Percentiles rank a stretch among this genome's conserved stretches.
phyloP scores from a whole-genome alignment of 768 basidiomycete species.

The Mrakia hoshinonis region DNA sequence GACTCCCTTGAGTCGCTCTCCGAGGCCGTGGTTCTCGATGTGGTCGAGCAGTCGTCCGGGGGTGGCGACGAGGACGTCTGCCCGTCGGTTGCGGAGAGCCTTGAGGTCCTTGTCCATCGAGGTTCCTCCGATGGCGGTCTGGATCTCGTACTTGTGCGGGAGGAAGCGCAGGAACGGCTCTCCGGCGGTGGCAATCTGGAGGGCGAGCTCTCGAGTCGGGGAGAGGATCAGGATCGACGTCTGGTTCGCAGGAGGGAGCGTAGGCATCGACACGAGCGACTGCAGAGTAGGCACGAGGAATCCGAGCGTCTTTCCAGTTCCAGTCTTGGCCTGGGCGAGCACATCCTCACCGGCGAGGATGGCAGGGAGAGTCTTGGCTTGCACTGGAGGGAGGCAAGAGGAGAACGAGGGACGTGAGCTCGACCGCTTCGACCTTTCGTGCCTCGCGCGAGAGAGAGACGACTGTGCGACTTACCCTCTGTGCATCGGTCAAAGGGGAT shows the following conservation, averaged over 20 bases:
- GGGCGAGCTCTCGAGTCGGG: conserved; percentile 43
- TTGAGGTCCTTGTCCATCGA: conserved; percentile 26
- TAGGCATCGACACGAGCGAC: conserved; percentile 33
- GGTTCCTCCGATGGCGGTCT: conserved; percentile 34
- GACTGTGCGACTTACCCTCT: conserved; percentile 30
- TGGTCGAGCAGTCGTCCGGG: conserved; percentile 44
- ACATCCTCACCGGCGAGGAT: conserved; percentile 30
- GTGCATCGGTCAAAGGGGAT: conserved; percentile 37
- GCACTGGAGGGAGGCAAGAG: conserved; percentile 28
- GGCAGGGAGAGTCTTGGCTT: conserved; percentile 35
- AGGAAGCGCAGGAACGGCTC: conserved; percentile 31
- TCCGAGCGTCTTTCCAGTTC: conserved; percentile 51
- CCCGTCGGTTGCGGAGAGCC: conserved; percentile 5
- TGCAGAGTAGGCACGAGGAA: conserved; percentile 44
- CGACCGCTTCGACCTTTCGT: not conserved
- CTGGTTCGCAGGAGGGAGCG: conserved; percentile 26
- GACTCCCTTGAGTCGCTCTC: conserved; percentile 38
- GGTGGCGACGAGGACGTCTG: conserved; percentile 43
- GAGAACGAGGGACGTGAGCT: not conserved
- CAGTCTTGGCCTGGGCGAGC: conserved; percentile 44
- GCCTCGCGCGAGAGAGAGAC: not conserved
- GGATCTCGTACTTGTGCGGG: conserved; percentile 43
- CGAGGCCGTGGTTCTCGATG: conserved; percentile 42
- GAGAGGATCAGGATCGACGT: conserved; percentile 43
- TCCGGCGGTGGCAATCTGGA: conserved; percentile 20